Conservation (phyloP, 441 rosid species). For the Populus hybrid region DNA sequence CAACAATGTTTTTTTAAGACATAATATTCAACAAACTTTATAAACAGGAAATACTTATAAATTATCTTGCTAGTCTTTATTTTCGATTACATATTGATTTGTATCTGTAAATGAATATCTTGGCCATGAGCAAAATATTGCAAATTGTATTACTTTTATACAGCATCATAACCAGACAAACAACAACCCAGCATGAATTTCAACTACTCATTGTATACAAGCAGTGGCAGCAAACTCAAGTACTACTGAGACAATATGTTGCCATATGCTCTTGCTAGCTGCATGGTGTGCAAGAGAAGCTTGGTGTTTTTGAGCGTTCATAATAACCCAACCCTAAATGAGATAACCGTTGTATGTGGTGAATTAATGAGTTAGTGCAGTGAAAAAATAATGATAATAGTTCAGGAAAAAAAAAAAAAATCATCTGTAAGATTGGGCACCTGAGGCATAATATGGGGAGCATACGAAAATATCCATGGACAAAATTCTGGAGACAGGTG, state of each 20-base stretch:
- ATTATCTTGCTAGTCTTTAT: neutral
- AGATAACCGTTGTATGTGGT: neutral
- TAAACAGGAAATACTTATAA: neutral
- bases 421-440: neutral
- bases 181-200: neutral
- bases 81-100: neutral
- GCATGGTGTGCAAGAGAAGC: neutral
- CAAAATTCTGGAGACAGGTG: neutral
- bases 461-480: neutral
- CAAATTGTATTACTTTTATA: neutral
- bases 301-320: neutral
- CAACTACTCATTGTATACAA: neutral
- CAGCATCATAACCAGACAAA: neutral
- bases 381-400: neutral
- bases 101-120: neutral
- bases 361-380: neutral
- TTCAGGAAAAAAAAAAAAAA: neutral
- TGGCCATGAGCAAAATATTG: neutral
- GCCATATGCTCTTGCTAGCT: constrained; percentile 3
- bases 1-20: neutral
- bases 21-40: neutral
- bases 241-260: neutral
- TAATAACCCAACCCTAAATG: neutral
- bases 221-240: neutral
- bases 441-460: constrained; percentile 1